Evolutionary conservation across 495 filamentous ascomycete species (phyloP), one percentile per base, ranked within the genome.

Genomic region (Neurospora sp.): DNA sequence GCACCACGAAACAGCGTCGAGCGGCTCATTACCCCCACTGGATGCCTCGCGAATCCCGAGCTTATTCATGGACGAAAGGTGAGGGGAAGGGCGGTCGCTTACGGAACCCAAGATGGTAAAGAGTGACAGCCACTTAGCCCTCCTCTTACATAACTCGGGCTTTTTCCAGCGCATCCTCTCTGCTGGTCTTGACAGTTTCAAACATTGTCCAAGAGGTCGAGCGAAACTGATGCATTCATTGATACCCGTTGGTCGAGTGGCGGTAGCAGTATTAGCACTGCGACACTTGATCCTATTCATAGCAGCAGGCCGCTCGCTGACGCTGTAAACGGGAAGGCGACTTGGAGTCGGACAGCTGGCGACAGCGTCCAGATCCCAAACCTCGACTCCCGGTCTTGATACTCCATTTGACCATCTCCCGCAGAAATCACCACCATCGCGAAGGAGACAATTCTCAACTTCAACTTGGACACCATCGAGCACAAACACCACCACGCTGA

Each of bases 401-500:
- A 22, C n/a, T 3, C 45, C 45, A 53, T 4, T 22, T 53, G 1
- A 53, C 3, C 9, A 1, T 22, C 9, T 3, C 45, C n/a, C n/a
- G 44, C 20, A 12, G 4, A 22, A 9, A 44, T 9, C 9, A 20
- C 9, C n/a, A 22, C 1, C n/a, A 20, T 53, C 1, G 45, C n/a
- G 6, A 12, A 48, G 3, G 9, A 20, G n/a, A 2, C 20, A 9
- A 48, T 48, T 10, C n/a, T 48, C n/a, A 48, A 48, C 44, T 4
- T 22, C n/a, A 48, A n/a, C n/a, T 9, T 48, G 1, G 4, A 22
- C 9, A 48, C 45, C n/a, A 20, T 2, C 3, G 20, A 53, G 2
- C 20, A 9, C 45, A 53, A 53, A 20, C 45, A 3, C 42, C 18
- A 22, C 3, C 3, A 22, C 45, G 45, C 45, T 79, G 77, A 77